Evolutionary conservation across 345 rosid genomes (phyloP).

Genomic region (Schrenkiella parvula): DNA sequence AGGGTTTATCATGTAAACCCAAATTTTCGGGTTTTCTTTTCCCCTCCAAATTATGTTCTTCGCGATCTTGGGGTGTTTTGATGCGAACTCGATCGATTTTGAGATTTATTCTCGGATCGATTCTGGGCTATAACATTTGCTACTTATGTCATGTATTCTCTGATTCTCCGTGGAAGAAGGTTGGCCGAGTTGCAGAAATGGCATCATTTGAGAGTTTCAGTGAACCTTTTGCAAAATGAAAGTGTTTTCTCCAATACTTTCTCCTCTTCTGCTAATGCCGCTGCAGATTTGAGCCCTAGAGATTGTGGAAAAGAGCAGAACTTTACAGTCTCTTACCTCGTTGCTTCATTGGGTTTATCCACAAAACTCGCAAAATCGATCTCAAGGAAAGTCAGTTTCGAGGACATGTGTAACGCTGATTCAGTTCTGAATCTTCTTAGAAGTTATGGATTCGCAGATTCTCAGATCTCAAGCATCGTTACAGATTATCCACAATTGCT

Average conservation of each 20-base stretch:
- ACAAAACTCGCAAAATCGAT: not conserved
- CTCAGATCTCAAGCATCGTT: not conserved
- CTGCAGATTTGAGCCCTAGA: not conserved
- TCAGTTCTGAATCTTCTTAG: not conserved
- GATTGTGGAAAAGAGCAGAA: not conserved
- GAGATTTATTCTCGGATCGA: no score
- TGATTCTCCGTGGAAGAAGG: not conserved
- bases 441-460: not conserved
- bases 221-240: not conserved
- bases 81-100: no score
- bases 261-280: not conserved
- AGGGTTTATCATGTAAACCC: no score
- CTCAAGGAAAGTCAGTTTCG: not conserved
- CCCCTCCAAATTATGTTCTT: no score
- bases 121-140: not conserved
- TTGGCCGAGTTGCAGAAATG: not conserved
- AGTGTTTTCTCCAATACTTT: not conserved
- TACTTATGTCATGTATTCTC: not conserved
- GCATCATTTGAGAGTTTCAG: not conserved
- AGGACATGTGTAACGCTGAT: not conserved
- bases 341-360: not conserved
- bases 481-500: not conserved
- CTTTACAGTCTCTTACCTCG: conserved; percentile 8
- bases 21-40: no score
- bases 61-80: no score